Percentiles rank a stretch among this genome's conserved stretches.
Evolutionary conservation across 495 filamentous ascomycete species (phyloP).

Genomic region (Aspergillus funiculosus): DNA sequence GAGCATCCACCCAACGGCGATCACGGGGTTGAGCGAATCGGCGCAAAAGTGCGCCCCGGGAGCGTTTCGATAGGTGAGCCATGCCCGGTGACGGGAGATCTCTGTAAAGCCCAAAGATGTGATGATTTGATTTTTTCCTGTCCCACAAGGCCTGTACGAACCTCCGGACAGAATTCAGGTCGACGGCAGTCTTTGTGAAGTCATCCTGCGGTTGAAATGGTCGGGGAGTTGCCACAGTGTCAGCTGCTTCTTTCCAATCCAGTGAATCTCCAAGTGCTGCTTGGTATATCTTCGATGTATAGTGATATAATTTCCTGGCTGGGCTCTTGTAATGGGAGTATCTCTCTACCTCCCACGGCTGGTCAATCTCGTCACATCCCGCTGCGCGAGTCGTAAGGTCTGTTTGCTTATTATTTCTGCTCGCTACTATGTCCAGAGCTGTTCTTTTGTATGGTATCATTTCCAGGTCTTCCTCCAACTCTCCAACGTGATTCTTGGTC

Average conservation of each 20-base stretch:
- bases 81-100: slow-evolving; percentile 59
- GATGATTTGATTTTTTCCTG: slow-evolving; percentile 42
- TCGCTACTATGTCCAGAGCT: background rate
- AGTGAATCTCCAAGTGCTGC: slow-evolving; percentile 13
- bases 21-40: slow-evolving; percentile 52
- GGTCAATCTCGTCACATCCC: background rate
- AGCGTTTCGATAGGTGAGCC: slow-evolving; percentile 51
- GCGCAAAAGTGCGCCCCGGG: slow-evolving; percentile 60
- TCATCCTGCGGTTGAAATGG: slow-evolving; percentile 29
- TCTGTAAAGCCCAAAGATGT: slow-evolving; percentile 57
- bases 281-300: slow-evolving; percentile 18
- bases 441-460: background rate
- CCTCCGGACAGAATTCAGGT: slow-evolving; percentile 31
- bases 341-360: background rate
- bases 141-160: slow-evolving; percentile 41
- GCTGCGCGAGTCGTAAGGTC: background rate
- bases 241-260: slow-evolving; percentile 49
- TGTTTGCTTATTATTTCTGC: background rate
- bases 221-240: slow-evolving; percentile 47
- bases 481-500: background rate
- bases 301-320: slow-evolving; percentile 3
- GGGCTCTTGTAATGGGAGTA: slow-evolving; percentile 12
- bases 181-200: slow-evolving; percentile 15
- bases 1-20: slow-evolving; percentile 39
- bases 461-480: background rate